Evolutionary conservation across 2,329 filamentous ascomycete species (phyloP).

Genomic region (Colletotrichum liriopes): DNA sequence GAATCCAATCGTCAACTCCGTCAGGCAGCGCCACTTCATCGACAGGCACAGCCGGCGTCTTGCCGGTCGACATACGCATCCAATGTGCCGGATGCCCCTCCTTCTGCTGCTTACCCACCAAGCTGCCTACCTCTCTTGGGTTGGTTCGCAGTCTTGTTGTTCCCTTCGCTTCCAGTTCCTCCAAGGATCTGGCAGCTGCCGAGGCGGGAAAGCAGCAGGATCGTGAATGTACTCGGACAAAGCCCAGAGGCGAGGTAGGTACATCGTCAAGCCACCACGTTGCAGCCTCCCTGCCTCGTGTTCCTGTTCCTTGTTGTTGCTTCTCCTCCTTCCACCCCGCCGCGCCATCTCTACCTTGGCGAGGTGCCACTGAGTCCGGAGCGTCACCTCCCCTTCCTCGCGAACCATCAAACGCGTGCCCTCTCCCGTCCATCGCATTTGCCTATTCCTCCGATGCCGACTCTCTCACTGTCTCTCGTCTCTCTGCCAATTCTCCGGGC

Average conservation of each 20-base stretch:
- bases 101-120: not conserved
- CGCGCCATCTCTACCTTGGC: slow-evolving; percentile 17
- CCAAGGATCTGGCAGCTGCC: not conserved
- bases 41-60: not conserved
- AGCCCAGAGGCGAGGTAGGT: not conserved
- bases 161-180: not conserved
- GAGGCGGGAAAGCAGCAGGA: not conserved
- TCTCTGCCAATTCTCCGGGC: not conserved
- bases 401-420: not conserved
- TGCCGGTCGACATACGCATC: too few species aligned
- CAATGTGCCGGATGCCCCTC: not conserved
- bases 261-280: slow-evolving; percentile 29
- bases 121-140: not conserved
- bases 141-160: not conserved
- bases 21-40: not conserved
- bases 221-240: not conserved
- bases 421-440: slow-evolving; percentile 3
- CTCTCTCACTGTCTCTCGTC: not conserved
- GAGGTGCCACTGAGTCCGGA: slow-evolving; percentile 15
- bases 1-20: not conserved
- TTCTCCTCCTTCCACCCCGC: slow-evolving; percentile 1
- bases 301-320: slow-evolving; percentile 12
- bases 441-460: slow-evolving; percentile 15
- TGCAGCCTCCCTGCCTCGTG: slow-evolving; percentile 8
- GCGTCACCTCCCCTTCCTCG: not conserved